phyloP scores from a whole-genome alignment of 495 filamentous ascomycete genomes.

The Aspergillus sparsus region DNA sequence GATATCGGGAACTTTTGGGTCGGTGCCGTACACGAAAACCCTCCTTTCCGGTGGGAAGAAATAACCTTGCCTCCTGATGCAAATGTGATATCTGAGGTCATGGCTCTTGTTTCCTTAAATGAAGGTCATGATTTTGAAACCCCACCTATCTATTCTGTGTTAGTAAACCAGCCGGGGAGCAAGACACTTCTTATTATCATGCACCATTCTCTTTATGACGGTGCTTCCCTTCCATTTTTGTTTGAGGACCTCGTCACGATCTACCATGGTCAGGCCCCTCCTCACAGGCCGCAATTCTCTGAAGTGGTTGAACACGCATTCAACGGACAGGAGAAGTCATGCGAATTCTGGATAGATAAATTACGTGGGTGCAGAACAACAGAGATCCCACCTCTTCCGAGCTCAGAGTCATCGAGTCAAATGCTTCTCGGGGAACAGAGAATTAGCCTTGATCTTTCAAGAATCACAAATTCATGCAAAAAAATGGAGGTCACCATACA shows the following conservation, averaged over 20 bases:
- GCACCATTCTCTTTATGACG: slow-evolving; percentile 89
- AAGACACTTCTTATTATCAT: slow-evolving; percentile 46
- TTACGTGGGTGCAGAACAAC: slow-evolving; percentile 30
- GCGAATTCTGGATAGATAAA: slow-evolving; percentile 44
- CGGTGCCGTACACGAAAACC: slow-evolving; percentile 28
- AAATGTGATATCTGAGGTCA: slow-evolving; percentile 20
- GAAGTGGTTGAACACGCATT: slow-evolving; percentile 36
- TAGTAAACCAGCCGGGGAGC: slow-evolving; percentile 25
- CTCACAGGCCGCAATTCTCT: slow-evolving; percentile 27
- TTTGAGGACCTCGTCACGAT: slow-evolving; percentile 55
- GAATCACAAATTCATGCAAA: slow-evolving; percentile 48
- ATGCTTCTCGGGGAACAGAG: slow-evolving; percentile 34
- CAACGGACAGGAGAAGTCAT: slow-evolving; percentile 24
- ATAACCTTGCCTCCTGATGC: slow-evolving; percentile 18
- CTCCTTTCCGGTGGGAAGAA: slow-evolving; percentile 27
- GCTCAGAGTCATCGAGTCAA: slow-evolving; percentile 21
- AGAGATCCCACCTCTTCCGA: slow-evolving; percentile 24
- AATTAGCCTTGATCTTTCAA: slow-evolving; percentile 41
- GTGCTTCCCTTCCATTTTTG: slow-evolving; percentile 70
- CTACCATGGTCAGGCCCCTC: slow-evolving; percentile 31
- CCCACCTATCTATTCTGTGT: slow-evolving; percentile 25
- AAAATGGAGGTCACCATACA: slow-evolving; percentile 70
- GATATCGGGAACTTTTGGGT: slow-evolving; percentile 28
- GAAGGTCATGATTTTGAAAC: slow-evolving; percentile 22
- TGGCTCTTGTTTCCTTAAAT: slow-evolving; percentile 17